phyloP scores from a whole-genome alignment of 306 rosid species.

The Ormosia emarginata region DNA sequence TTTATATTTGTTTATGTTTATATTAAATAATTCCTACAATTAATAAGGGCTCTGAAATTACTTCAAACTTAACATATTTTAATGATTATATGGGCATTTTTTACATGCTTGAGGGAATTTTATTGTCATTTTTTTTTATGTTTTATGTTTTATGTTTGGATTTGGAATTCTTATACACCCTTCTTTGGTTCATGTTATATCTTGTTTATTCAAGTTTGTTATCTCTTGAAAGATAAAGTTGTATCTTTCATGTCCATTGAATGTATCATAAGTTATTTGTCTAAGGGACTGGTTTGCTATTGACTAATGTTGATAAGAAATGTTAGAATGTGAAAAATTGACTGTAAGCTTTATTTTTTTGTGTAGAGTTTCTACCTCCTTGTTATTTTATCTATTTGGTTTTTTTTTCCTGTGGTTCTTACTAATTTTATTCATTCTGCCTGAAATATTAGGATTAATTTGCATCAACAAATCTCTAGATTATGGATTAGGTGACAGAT shows the following conservation, averaged over 20 bases:
- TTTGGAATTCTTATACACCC: not conserved
- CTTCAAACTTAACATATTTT: not conserved
- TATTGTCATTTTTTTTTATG: not conserved
- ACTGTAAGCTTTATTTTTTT: not conserved
- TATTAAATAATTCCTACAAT: not conserved
- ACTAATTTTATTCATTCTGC: conserved; percentile 20
- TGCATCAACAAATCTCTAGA: conserved; percentile 23
- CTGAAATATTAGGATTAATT: conserved; percentile 38
- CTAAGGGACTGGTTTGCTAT: not conserved
- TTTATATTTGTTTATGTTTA: not conserved
- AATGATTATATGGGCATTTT: not conserved
- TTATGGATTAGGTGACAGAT: conserved; percentile 65
- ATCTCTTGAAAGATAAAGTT: not conserved
- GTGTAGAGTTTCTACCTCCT: not conserved
- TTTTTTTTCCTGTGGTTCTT: conserved; percentile 15
- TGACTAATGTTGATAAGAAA: not conserved
- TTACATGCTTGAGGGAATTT: not conserved
- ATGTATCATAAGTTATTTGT: not conserved
- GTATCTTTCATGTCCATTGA: not conserved
- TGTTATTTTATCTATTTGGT: not conserved
- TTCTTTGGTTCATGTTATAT: not conserved
- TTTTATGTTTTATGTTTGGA: not conserved
- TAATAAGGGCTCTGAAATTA: not conserved
- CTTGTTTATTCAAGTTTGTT: not conserved
- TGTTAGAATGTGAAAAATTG: not conserved